A percentile compares a stretch with the other conserved stretches of the same genome.
Evolutionary conservation across 2,329 filamentous ascomycete genomes (phyloP).

Genomic region (Emericellopsis cladophorae): DNA sequence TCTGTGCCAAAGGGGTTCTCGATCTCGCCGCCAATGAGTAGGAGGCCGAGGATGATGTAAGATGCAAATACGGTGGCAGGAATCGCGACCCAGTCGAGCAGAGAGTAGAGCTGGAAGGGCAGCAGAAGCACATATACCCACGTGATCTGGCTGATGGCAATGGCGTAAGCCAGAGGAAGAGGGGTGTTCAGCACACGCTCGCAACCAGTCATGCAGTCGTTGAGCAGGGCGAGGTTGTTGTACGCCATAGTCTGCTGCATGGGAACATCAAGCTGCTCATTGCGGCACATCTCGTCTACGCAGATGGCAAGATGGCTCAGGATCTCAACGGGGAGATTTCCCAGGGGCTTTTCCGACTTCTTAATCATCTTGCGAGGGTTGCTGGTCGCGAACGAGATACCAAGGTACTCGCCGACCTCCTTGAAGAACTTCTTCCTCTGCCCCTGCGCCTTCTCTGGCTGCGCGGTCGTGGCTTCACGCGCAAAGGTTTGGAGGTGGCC

Average conservation of each 20-base stretch:
- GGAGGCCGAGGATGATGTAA: slow-evolving; percentile 73
- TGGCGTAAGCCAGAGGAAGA: slow-evolving; percentile 70
- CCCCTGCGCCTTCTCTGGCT: slow-evolving; percentile 12
- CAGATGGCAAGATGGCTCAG: slow-evolving; percentile 59
- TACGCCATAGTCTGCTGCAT: slow-evolving; percentile 49
- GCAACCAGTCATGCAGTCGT: slow-evolving; percentile 59
- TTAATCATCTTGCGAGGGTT: slow-evolving; percentile 73
- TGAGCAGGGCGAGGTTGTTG: slow-evolving; percentile 49
- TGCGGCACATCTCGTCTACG: slow-evolving; percentile 45
- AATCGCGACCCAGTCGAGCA: slow-evolving; percentile 62
- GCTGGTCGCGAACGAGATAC: slow-evolving; percentile 61
- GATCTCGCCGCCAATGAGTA: slow-evolving; percentile 64
- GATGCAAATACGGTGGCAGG: slow-evolving; percentile 60
- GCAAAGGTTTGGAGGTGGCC: slow-evolving; percentile 67
- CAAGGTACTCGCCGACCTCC: slow-evolving; percentile 57
- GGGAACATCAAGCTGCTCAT: slow-evolving; percentile 40
- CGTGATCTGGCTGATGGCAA: slow-evolving; percentile 76
- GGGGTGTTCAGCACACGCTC: slow-evolving; percentile 76
- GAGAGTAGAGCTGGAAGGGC: slow-evolving; percentile 62
- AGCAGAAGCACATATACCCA: slow-evolving; percentile 73
- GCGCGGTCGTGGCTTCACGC: slow-evolving; percentile 33
- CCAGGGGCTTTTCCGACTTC: slow-evolving; percentile 56
- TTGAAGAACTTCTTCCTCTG: slow-evolving; percentile 45
- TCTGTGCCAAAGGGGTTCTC: slow-evolving; percentile 79
- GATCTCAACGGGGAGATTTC: slow-evolving; percentile 76